A percentile compares a stretch with the other conserved stretches of the same genome.
Evolutionary conservation across 352 stramenopile genomes (phyloP).

Genomic region (Blastocystis sp.): DNA sequence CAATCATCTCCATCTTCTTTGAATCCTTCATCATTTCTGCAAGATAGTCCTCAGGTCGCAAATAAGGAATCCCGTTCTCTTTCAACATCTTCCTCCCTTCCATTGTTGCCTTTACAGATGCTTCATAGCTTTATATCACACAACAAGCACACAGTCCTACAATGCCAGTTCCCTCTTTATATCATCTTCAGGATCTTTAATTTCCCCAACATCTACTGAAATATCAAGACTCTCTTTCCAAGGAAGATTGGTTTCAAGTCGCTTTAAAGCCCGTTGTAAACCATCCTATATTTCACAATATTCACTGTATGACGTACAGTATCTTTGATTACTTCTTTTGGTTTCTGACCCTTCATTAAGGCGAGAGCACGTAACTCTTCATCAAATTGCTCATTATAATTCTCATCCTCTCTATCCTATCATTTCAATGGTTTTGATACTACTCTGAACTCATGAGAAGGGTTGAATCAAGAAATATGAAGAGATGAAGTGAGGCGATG

Average conservation of each 20-base stretch:
- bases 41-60: slow-evolving; percentile 50
- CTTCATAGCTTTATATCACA: slow-evolving; percentile 44
- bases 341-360: background rate
- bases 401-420: slow-evolving; percentile 10
- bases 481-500: background rate
- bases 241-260: slow-evolving; percentile 2
- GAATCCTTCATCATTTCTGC: slow-evolving; percentile 60
- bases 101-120: slow-evolving; percentile 41
- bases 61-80: slow-evolving; percentile 58
- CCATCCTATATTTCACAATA: slow-evolving; percentile 23
- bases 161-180: slow-evolving; percentile 59
- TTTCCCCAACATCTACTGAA: slow-evolving; percentile 24
- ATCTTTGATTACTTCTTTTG: slow-evolving; percentile 25
- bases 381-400: slow-evolving; percentile 29
- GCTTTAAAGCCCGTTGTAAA: background rate
- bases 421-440: background rate
- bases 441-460: slow-evolving; percentile 42
- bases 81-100: slow-evolving; percentile 48
- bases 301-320: background rate
- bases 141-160: background rate
- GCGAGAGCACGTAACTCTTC: slow-evolving; percentile 28
- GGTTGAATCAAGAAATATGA: background rate
- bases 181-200: slow-evolving; percentile 57
- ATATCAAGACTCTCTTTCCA: slow-evolving; percentile 61
- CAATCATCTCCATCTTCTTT: slow-evolving; percentile 61